phyloP scores from a whole-genome alignment of 495 filamentous ascomycete genomes.

The Chaetomidium leptoderma region DNA sequence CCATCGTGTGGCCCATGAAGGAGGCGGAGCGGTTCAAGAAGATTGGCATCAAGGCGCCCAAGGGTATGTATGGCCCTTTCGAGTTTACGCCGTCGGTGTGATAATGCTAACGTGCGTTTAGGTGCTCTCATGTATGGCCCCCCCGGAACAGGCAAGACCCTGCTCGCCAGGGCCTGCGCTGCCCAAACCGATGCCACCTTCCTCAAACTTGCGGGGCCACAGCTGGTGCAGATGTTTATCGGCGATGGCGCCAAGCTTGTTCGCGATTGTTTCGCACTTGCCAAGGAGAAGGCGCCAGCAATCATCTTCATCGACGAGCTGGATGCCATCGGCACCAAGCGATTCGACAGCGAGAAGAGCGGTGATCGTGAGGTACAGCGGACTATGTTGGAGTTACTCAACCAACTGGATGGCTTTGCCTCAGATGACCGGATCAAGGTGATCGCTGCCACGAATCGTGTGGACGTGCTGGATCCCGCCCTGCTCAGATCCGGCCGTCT shows the following conservation, averaged over 20 bases:
- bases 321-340: conserved; percentile 95
- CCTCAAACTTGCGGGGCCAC: conserved; percentile 95
- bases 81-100: not conserved
- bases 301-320: conserved; percentile 99
- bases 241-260: conserved; percentile 98
- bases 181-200: conserved; percentile 98
- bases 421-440: conserved; percentile 99
- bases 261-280: conserved; percentile 92
- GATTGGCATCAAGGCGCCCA: conserved; percentile 99
- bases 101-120: conserved; percentile 31
- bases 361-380: conserved; percentile 97
- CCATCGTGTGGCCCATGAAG: conserved; percentile 99
- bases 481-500: conserved; percentile 90
- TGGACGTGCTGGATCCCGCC: conserved; percentile 95
- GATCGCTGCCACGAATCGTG: conserved; percentile 93
- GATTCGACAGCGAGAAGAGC: conserved; percentile 97
- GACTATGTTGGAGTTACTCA: conserved; percentile 98
- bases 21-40: conserved; percentile 98
- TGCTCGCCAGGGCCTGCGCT: conserved; percentile 93
- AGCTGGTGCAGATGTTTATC: conserved; percentile 99
- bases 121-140: conserved; percentile 98
- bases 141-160: conserved; percentile 94
- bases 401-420: conserved; percentile 97
- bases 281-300: conserved; percentile 95
- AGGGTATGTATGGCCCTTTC: conserved; percentile 62